phyloP scores from a whole-genome alignment of 148 eudicot species.

The Rhododendron ovatum region DNA sequence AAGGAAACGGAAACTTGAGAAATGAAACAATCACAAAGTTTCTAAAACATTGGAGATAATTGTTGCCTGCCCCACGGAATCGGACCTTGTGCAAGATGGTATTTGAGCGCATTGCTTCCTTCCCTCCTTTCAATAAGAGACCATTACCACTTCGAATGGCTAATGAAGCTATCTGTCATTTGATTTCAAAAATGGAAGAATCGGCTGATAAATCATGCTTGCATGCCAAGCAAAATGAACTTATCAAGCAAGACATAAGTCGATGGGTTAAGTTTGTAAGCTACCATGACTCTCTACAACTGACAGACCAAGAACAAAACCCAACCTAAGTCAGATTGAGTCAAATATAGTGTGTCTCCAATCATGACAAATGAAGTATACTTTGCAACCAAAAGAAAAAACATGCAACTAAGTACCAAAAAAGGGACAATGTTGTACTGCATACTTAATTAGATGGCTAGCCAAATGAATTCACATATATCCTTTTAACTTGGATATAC shows the following conservation, averaged over 20 bases:
- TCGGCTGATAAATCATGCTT: background rate
- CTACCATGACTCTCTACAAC: background rate
- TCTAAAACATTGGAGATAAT: background rate
- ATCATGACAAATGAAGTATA: background rate
- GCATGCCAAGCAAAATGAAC: background rate
- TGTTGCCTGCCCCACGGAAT: background rate
- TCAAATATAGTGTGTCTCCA: background rate
- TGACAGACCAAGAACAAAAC: background rate
- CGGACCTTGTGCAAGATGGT: conserved; percentile 78
- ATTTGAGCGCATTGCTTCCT: conserved; percentile 83
- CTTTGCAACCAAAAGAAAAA: background rate
- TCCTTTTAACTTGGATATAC: background rate
- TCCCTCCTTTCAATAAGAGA: conserved; percentile 90
- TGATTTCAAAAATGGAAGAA: background rate
- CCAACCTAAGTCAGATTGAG: background rate
- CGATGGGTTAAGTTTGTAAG: background rate
- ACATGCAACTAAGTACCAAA: background rate
- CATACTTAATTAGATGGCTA: background rate
- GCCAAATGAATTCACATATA: background rate
- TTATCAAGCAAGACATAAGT: background rate
- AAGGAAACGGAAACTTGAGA: background rate
- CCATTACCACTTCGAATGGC: conserved; percentile 94
- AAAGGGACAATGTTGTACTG: background rate
- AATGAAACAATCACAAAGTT: background rate
- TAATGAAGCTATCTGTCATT: conserved; percentile 78